Percentiles rank a stretch among this genome's conserved stretches.
Evolutionary conservation across 331 rosid species (phyloP).

Genomic region (Stylosanthes scabra): DNA sequence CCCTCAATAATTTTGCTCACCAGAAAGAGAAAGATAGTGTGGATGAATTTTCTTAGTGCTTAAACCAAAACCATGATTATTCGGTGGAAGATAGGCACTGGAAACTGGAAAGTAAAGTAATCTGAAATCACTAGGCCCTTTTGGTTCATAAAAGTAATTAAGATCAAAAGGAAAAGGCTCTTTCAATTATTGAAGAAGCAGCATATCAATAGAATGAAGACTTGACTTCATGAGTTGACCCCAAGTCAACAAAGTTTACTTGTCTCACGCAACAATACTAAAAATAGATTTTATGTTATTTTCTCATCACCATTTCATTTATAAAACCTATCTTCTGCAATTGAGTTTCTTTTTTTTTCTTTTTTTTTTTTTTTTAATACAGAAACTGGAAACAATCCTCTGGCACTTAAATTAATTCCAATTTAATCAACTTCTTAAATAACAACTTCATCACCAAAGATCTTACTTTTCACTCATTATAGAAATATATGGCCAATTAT

Average conservation of each 20-base stretch:
- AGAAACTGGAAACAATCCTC: background rate
- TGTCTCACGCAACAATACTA: background rate
- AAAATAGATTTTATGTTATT: background rate
- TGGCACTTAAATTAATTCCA: no score
- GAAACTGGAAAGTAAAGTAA: no score
- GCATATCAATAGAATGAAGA: background rate
- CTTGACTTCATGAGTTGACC: background rate
- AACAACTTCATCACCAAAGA: no score
- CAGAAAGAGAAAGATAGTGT: background rate
- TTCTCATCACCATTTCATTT: background rate
- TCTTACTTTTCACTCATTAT: no score
- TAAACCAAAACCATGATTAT: background rate
- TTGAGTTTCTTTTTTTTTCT: background rate
- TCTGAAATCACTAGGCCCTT: background rate
- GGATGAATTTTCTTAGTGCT: background rate
- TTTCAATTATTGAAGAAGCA: background rate
- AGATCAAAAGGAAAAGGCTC: background rate
- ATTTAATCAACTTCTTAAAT: no score
- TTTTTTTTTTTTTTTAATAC: background rate
- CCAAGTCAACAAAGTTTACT: no score
- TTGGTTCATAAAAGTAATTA: conserved; percentile 2
- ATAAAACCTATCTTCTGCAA: background rate
- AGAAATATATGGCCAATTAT: no score
- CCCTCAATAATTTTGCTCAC: background rate
- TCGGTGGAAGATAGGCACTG: no score